phyloP scores from a whole-genome alignment of 2,329 filamentous ascomycete species.

The Westerdykella aurantiaca region DNA sequence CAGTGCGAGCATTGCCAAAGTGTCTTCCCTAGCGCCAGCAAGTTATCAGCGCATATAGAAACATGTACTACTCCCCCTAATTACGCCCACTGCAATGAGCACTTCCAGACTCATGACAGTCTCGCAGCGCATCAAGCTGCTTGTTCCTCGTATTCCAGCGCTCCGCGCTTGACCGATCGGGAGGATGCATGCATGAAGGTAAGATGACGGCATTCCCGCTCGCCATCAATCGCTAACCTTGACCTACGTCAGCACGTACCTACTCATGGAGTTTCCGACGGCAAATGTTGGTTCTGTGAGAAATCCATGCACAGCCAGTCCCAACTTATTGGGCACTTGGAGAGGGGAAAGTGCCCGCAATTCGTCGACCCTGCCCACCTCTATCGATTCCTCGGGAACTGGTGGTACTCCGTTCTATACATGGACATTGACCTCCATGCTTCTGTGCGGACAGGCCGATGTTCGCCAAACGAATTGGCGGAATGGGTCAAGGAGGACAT shows the following conservation, averaged over 20 bases:
- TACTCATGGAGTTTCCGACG: slow-evolving; percentile 15
- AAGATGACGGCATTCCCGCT: not conserved
- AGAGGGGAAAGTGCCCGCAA: slow-evolving; percentile 61
- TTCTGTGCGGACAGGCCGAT: slow-evolving; percentile 22
- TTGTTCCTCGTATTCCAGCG: slow-evolving; percentile 22
- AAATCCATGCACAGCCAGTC: slow-evolving; percentile 19
- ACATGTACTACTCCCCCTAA: slow-evolving; percentile 13
- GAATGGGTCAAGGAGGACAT: slow-evolving; percentile 20
- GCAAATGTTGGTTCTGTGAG: slow-evolving; percentile 24
- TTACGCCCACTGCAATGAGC: slow-evolving; percentile 16
- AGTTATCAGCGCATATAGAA: slow-evolving; percentile 21
- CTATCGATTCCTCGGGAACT: slow-evolving; percentile 21
- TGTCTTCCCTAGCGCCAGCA: slow-evolving; percentile 24
- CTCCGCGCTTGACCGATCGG: slow-evolving; percentile 16
- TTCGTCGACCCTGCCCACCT: slow-evolving; percentile 52
- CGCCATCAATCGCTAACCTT: not conserved
- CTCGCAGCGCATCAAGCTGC: slow-evolving; percentile 16
- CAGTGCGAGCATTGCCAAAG: slow-evolving; percentile 26
- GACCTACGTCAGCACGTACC: slow-evolving; percentile 25
- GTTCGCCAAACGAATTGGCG: slow-evolving; percentile 16
- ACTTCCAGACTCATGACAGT: slow-evolving; percentile 15
- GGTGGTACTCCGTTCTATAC: slow-evolving; percentile 31
- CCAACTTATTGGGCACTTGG: slow-evolving; percentile 34
- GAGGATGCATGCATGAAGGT: slow-evolving; percentile 20
- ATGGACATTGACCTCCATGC: slow-evolving; percentile 33